Percentiles rank a stretch among this genome's conserved stretches.
These are phyloP conservation scores for Hypoxylon sp. DNA, from an alignment of 2,329 filamentous ascomycete genomes.

Conservation along the genomic window DNA sequence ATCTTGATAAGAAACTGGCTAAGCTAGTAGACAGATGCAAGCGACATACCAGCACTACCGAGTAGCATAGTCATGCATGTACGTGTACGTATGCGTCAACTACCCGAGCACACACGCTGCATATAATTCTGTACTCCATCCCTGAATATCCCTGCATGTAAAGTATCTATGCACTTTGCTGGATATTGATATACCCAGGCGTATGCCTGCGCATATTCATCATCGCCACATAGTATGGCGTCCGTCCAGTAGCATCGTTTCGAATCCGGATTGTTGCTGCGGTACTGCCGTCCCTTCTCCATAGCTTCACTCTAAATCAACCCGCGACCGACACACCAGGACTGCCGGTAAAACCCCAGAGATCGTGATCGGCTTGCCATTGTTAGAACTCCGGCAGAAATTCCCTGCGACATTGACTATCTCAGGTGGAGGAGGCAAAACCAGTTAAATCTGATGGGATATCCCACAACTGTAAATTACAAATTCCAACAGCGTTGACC, in stretches of 20 bases:
- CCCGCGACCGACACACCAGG: constrained; percentile 30
- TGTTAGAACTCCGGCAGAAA: constrained; percentile 17
- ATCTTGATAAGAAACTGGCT: constrained; percentile 15
- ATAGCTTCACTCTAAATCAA: constrained; percentile 23
- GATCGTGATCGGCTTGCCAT: constrained; percentile 37
- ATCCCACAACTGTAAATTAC: not conserved
- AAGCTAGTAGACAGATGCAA: constrained; percentile 43
- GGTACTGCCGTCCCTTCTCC: constrained; percentile 14
- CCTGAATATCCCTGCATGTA: constrained; percentile 15
- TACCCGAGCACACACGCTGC: constrained; percentile 24
- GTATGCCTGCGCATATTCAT: constrained; percentile 29
- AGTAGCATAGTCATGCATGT: constrained; percentile 35
- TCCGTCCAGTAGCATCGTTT: constrained; percentile 11
- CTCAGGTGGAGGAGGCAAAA: constrained; percentile 18
- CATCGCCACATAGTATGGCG: constrained; percentile 31
- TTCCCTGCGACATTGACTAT: constrained; percentile 13
- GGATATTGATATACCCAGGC: constrained; percentile 17
- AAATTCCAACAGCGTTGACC: constrained; percentile 9
- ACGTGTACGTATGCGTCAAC: constrained; percentile 22
- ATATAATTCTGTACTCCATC: constrained; percentile 27
- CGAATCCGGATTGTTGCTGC: constrained; percentile 15
- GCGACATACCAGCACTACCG: constrained; percentile 40
- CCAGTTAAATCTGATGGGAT: constrained; percentile 14
- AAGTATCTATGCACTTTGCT: constrained; percentile 29
- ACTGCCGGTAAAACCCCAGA: constrained; percentile 10